phyloP scores from a whole-genome alignment of 495 filamentous ascomycete genomes.

The Tuber indicum region DNA sequence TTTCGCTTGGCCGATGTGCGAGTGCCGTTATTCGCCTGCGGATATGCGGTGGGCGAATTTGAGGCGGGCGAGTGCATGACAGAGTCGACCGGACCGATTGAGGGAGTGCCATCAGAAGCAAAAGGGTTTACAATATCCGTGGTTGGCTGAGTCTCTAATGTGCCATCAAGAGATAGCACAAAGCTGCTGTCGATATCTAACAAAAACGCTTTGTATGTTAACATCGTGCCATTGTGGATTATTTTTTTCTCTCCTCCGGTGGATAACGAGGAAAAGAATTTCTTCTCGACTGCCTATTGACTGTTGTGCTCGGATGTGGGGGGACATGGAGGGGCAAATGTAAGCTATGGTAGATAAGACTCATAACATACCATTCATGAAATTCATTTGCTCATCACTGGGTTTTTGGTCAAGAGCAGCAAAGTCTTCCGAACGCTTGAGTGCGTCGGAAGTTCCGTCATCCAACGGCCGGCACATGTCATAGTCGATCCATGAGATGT shows the following conservation, averaged over 20 bases:
- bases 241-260: neutral
- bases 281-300: neutral
- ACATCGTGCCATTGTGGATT: neutral
- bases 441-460: constrained; percentile 12
- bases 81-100: constrained; percentile 10
- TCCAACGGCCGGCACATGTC: constrained; percentile 52
- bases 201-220: constrained; percentile 5
- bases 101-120: constrained; percentile 2
- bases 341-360: neutral
- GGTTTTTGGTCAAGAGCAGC: constrained; percentile 21
- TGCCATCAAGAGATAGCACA: constrained; percentile 16
- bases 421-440: constrained; percentile 12
- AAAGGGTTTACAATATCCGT: constrained; percentile 7
- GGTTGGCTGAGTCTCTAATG: constrained; percentile 12
- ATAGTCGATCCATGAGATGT: constrained; percentile 88
- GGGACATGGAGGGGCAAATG: neutral
- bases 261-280: neutral
- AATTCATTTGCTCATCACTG: constrained; percentile 29
- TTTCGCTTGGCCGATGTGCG: constrained; percentile 30
- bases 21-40: constrained; percentile 40
- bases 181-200: constrained; percentile 33
- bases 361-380: constrained; percentile 22
- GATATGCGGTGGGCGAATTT: constrained; percentile 38
- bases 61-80: constrained; percentile 19
- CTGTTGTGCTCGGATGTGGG: neutral